Evolutionary conservation across 495 filamentous ascomycete genomes (phyloP).

Genomic region (Pyronema domesticum): DNA sequence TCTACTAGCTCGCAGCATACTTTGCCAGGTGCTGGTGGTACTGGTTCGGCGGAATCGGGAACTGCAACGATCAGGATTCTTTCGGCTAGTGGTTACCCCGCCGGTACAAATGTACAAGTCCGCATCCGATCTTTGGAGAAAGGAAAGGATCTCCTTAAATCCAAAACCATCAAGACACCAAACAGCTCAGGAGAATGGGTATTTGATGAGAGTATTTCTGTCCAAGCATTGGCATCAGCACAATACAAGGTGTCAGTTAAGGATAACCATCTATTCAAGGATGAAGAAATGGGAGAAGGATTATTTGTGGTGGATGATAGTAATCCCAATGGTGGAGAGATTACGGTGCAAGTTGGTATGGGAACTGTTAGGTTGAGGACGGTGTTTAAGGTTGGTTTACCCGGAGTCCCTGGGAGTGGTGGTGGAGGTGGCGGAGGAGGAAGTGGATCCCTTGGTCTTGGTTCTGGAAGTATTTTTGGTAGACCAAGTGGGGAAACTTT

Average conservation of each 20-base stretch:
- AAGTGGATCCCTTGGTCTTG: no score
- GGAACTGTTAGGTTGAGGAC: constrained; percentile 43
- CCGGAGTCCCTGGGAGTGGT: no score
- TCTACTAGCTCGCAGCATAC: constrained; percentile 49
- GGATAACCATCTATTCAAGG: constrained; percentile 66
- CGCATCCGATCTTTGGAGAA: constrained; percentile 71
- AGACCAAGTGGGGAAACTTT: no score
- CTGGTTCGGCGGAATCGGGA: constrained; percentile 39
- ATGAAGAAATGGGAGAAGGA: constrained; percentile 62
- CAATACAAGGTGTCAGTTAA: constrained; percentile 74
- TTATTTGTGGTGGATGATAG: constrained; percentile 83
- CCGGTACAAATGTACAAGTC: constrained; percentile 64
- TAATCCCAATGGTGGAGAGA: constrained; percentile 48
- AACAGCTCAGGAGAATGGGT: constrained; percentile 36
- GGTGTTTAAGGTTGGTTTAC: constrained; percentile 31
- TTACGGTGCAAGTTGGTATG: constrained; percentile 54
- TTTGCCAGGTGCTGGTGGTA: constrained; percentile 34
- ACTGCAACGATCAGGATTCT: constrained; percentile 65
- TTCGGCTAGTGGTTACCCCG: constrained; percentile 60
- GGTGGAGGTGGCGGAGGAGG: no score
- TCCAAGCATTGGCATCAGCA: constrained; percentile 61
- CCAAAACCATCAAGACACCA: constrained; percentile 49
- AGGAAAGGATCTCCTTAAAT: constrained; percentile 70
- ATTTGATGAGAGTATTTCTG: constrained; percentile 67
- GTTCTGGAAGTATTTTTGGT: no score